Conservation (phyloP, 257 asterid genomes). For the Solanum piurae region DNA sequence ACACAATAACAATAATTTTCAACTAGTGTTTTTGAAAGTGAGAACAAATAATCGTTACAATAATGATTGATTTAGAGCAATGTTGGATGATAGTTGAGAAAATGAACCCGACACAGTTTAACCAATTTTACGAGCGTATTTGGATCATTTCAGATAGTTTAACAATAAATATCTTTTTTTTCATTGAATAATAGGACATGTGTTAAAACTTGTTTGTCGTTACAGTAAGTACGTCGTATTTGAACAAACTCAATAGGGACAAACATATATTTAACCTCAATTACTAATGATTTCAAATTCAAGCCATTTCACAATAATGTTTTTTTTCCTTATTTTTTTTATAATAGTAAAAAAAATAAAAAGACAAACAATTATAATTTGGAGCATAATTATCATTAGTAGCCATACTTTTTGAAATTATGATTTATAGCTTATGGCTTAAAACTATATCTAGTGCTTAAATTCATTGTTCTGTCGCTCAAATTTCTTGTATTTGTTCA, state of each 20-base stretch:
- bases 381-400: background rate
- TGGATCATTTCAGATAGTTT: background rate
- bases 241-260: background rate
- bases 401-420: background rate
- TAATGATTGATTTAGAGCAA: background rate
- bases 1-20: background rate
- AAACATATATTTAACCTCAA: background rate
- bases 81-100: background rate
- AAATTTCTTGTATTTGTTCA: background rate
- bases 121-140: background rate
- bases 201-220: background rate
- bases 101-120: background rate
- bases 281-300: background rate
- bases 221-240: too few species aligned
- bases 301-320: too few species aligned
- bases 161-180: background rate
- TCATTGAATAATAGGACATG: too few species aligned
- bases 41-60: background rate
- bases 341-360: too few species aligned
- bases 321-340: too few species aligned
- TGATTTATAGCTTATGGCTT: background rate
- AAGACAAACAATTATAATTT: background rate
- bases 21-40: background rate
- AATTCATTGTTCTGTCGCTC: background rate
- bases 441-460: background rate